Base-by-base conservation (phyloP, 202 grass and related monocot species). In the Panicum hallii region DNA sequence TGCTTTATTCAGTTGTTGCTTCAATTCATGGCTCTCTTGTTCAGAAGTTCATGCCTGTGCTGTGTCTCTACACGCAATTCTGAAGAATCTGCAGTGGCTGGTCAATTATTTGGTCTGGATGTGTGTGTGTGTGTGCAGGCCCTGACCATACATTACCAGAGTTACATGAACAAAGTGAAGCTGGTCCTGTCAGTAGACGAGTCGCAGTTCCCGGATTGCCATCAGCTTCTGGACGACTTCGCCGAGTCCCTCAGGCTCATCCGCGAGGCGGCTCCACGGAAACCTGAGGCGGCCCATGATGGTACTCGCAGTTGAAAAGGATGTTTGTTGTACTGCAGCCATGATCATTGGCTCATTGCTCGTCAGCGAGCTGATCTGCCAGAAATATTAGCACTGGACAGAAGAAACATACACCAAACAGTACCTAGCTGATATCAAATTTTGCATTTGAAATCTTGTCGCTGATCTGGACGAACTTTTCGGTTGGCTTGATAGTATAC, bases 121-220 rank as follows among this genome's bases (percentile, higher is more conserved):
- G 7, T 43, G 11, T 53, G 49, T 43, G 11, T 53, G 49, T 78
- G 12, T n/a, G n/a, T 56, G 36, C 36, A 96, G 91, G 93, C 93
- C 42, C 65, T 96, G 41, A 96, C 91, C 8, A 23, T 93, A 77
- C 90, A 93, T 43, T 96, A 85, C 67, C 91, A 91, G 61, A 96
- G 93, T 70, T 96, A 96, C 20, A 81, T 84, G 81, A 93, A 91
- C 81, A 89, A 5, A 11, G 67, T 96, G 73, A 93, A 95, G 84
- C 69, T 91, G 54, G 89, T 91, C 16, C 57, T 96, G 4, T 84
- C 91, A 36, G 78, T 89, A 32, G 92, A 97, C 4, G 94, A 94
- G 16, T 75, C 45, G 6, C 81, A 66, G 17, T 83, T 97, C 44
- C 72, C 90, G 17, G 83, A 92, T 91, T 23, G 79, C 76, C 85